Evolutionary conservation across 1,284 basidiomycete genomes (phyloP), one percentile per base, ranked within the genome.

Genomic region (Coriolopsis trogii): DNA sequence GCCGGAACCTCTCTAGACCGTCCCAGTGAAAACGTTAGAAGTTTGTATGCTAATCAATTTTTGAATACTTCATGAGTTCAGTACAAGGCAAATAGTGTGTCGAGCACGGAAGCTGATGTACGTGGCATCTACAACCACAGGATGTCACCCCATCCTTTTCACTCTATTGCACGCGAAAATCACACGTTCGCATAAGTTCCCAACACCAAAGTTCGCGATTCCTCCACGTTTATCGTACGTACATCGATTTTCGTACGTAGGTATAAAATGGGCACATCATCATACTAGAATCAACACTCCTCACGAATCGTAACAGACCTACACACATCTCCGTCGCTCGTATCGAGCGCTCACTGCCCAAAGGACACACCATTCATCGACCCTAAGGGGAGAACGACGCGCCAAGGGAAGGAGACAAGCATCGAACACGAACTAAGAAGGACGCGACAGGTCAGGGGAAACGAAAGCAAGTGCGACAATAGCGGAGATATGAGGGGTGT

Each of bases 321-420:
- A 20, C n/a, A 41, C 47, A 49, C 51, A 28, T 33, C 18, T 28
- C 43, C 48, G 37, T 46, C 39, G 30, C 55, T 31, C 45, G 44
- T 39, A 47, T 49, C 55, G 65, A 64, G 71, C 72, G 73, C 73
- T 75, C 73, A 75, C 73, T 66, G 52, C 60, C 63, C 48, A 51
- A 52, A 46, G 53, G 51, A 44, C 59, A 60, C 51, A 49, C 63
- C 40, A 62, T 69, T 72, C 72, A 49, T 73, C 73, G 65, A 74
- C 72, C 72, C 66, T 49, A 61, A 66, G 69, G 70, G 72, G 73
- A 74, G 71, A 74, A 70, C 59, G 56, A 42, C 56, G 34, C 25
- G 26, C 49, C 30, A 42, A 53, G 53, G 59, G 53, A 57, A 59
- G 66, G 63, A 64, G 63, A 64, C 63, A 60, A 20, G 58, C 63